Percentiles rank a stretch among this genome's conserved stretches.
phyloP scores from a whole-genome alignment of 1,139 yeast species.

The Hanseniaspora gamundiae region DNA sequence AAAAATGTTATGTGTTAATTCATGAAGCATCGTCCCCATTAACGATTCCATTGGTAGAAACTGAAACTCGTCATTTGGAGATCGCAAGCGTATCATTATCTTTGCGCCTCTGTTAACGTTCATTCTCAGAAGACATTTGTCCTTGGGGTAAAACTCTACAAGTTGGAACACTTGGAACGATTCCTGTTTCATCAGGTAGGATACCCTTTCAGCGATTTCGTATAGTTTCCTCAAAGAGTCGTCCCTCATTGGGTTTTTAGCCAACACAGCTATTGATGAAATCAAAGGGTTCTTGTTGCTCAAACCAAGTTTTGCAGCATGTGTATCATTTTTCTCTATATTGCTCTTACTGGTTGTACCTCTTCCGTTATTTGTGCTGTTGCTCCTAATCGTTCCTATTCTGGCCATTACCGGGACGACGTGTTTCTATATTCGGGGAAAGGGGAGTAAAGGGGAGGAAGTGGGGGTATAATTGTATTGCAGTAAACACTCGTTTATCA shows the following conservation, averaged over 20 bases:
- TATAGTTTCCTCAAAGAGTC: constrained; percentile 47
- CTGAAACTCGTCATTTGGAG: constrained; percentile 38
- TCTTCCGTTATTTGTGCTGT: not conserved
- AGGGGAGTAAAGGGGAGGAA: too few species aligned
- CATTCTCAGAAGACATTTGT: constrained; percentile 55
- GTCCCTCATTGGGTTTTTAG: constrained; percentile 40
- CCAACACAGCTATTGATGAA: constrained; percentile 43
- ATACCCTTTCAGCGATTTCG: constrained; percentile 47
- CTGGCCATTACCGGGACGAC: too few species aligned
- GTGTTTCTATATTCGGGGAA: too few species aligned
- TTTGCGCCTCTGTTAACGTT: constrained; percentile 80
- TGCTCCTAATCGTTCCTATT: not conserved
- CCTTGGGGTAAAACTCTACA: constrained; percentile 79
- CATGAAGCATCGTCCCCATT: constrained; percentile 80
- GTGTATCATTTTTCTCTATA: not conserved
- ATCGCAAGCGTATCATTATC: constrained; percentile 60
- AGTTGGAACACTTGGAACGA: constrained; percentile 55
- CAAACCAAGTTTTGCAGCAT: not conserved
- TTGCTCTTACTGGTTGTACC: not conserved
- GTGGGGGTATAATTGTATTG: too few species aligned
- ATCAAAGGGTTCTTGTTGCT: constrained; percentile 39
- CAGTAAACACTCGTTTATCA: too few species aligned
- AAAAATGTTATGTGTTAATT: constrained; percentile 63
- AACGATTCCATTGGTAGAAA: constrained; percentile 60
- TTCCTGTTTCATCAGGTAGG: constrained; percentile 64